Base-by-base conservation (phyloP, 2,329 filamentous ascomycete species). In the Hypoxylon sp. region DNA sequence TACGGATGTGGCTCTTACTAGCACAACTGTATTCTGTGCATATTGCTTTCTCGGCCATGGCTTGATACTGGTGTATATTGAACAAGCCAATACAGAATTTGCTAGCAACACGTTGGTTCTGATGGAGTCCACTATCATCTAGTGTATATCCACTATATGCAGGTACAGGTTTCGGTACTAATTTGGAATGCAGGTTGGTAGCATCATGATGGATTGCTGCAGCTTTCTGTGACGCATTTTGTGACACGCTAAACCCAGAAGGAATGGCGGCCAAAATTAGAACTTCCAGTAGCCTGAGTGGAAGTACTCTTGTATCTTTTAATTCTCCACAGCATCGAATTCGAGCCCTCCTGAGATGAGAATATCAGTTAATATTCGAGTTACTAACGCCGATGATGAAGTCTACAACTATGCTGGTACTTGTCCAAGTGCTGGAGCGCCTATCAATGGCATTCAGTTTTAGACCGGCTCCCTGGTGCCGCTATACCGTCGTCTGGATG, bases 171-270 rank as follows among this genome's bases (percentile, higher is more conserved):
- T 13, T 11, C 11, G 14, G 30, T 41, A 19, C 46, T 52, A 59
- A 56, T 49, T 17, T 64, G 21, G 41, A 46, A 49, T 60, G 60
- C 45, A 52, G 32, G 14, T 28, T 14, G 60, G 65, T 67, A 64
- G 60, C 63, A 57, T 56, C 28, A 6, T 9, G 28, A 36, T 34
- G 57, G 48, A 25, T 45, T 5, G 45, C 48, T 59, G 55, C 55
- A 59, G 38, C 21, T 32, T 36, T 21, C 43, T 60, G 65, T 52
- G 45, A 65, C 38, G 28, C 19, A 34, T 28, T 36, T 36, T 64
- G 65, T 63, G 34, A 63, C 50, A 34, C n/a, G 23, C 49, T 60
- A 51, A 50, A 36, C 25, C 28, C 13, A 25, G 30, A 52, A 11
- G n/a, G 30, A 57, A 36, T 23, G 36, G 23, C 6, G 17, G 19